These are phyloP conservation scores for Ceratobasidium sp. DNA, from an alignment of 1,284 basidiomycete genomes.

Conservation along the genomic window DNA sequence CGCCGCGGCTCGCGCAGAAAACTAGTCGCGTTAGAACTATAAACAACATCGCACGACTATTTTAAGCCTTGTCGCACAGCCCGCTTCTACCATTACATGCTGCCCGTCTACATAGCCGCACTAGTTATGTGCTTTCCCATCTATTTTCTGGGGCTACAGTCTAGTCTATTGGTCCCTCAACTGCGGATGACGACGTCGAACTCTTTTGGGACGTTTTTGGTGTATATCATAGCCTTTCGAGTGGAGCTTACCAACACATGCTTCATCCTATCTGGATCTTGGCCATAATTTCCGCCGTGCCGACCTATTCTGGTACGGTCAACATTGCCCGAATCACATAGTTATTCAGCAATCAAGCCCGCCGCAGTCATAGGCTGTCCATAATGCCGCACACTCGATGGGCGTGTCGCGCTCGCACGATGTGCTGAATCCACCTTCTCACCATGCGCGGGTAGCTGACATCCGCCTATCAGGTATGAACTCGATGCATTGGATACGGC, in stretches of 20 bases:
- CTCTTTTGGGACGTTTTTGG: background rate
- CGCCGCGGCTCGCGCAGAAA: background rate
- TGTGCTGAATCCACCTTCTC: background rate
- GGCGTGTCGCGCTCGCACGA: background rate
- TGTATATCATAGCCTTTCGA: background rate
- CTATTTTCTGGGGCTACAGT: background rate
- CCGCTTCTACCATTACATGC: background rate
- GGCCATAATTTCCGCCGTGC: background rate
- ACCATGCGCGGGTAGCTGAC: background rate
- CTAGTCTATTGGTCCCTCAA: background rate
- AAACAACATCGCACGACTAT: background rate
- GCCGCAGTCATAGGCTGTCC: constrained; percentile 7
- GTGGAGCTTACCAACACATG: no score
- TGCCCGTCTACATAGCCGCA: background rate
- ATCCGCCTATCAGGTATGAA: background rate
- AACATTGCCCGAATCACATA: background rate
- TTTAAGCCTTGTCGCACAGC: background rate
- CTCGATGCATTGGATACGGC: background rate
- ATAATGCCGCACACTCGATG: background rate
- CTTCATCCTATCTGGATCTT: background rate
- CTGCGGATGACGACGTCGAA: background rate
- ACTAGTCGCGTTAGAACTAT: background rate
- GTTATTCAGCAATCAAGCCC: background rate
- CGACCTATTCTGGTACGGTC: background rate
- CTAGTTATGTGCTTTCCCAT: background rate